Conservation (phyloP, 192 early-diverging fungal species). For the Coemansia sp. region DNA sequence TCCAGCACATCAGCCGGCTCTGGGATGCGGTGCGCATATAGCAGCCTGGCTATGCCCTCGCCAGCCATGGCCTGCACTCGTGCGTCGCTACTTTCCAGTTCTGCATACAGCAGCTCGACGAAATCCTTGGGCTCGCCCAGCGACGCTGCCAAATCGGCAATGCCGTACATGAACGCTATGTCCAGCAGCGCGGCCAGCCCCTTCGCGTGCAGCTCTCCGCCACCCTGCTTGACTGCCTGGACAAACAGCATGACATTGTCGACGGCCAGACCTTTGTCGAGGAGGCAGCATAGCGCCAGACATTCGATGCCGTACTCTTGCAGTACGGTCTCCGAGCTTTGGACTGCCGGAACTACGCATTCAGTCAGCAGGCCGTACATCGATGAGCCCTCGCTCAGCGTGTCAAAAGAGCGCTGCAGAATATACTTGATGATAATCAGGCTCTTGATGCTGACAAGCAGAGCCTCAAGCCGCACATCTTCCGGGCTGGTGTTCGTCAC, state of each 20-base stretch:
- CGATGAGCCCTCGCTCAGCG: slow-evolving; percentile 65
- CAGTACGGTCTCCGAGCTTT: slow-evolving; percentile 60
- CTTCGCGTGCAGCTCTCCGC: slow-evolving; percentile 58
- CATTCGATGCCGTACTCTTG: slow-evolving; percentile 80
- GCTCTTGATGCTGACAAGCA: slow-evolving; percentile 60
- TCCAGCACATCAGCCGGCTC: slow-evolving; percentile 55
- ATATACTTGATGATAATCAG: slow-evolving; percentile 66
- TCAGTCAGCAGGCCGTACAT: slow-evolving; percentile 73
- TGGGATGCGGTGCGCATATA: slow-evolving; percentile 53
- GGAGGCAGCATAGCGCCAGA: slow-evolving; percentile 69
- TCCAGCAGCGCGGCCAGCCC: slow-evolving; percentile 65
- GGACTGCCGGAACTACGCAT: slow-evolving; percentile 67
- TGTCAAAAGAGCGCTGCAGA: slow-evolving; percentile 63
- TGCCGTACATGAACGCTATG: slow-evolving; percentile 49
- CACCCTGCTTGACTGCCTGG: slow-evolving; percentile 52
- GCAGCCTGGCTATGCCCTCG: slow-evolving; percentile 75
- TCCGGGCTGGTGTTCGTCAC: slow-evolving; percentile 32
- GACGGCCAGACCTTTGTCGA: slow-evolving; percentile 70
- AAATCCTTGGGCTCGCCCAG: slow-evolving; percentile 43
- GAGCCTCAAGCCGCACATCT: slow-evolving; percentile 39
- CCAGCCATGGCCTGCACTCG: slow-evolving; percentile 66
- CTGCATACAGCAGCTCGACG: slow-evolving; percentile 52
- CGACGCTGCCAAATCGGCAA: slow-evolving; percentile 39
- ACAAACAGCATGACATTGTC: slow-evolving; percentile 73
- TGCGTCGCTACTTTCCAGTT: slow-evolving; percentile 56